A percentile compares a stretch with the other conserved stretches of the same genome.
Evolutionary conservation across 176 grass and related monocot genomes (phyloP).

Genomic region (Musa itinerans): DNA sequence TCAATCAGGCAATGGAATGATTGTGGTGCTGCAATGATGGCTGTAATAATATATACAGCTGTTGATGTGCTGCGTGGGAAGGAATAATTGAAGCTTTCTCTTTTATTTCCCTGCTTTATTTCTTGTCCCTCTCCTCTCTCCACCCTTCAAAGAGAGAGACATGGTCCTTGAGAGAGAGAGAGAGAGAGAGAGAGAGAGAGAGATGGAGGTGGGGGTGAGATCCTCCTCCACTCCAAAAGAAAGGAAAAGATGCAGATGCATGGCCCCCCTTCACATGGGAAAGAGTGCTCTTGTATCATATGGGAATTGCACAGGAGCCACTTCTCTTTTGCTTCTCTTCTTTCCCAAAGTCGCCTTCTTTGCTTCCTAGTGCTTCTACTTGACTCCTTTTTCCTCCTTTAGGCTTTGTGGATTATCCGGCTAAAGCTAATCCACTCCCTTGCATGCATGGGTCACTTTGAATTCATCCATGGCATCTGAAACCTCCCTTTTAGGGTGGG

Average conservation of each 20-base stretch:
- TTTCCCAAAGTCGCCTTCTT: constrained; percentile 40
- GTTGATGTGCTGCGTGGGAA: constrained; percentile 6
- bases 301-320: constrained; percentile 6
- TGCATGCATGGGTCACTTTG: constrained; percentile 19
- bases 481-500: constrained; percentile 14
- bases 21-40: constrained; percentile 12
- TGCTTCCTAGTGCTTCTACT: constrained; percentile 23
- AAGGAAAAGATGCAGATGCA: neutral
- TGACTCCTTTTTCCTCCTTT: constrained; percentile 7
- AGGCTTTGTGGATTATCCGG: neutral
- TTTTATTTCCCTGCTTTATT: constrained; percentile 19
- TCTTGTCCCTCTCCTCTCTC: constrained; percentile 1
- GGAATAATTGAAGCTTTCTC: constrained; percentile 27
- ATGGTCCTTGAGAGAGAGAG: constrained; percentile 1
- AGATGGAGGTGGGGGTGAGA: neutral
- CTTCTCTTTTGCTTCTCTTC: constrained; percentile 1
- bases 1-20: constrained; percentile 2
- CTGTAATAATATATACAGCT: constrained; percentile 14
- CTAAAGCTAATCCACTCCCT: neutral
- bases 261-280: constrained; percentile 37
- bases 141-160: neutral
- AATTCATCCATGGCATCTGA: constrained; percentile 22
- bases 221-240: constrained; percentile 10
- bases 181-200: constrained; percentile 2
- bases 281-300: constrained; percentile 45